Evolutionary conservation across 169 alveolate genomes (phyloP).

Genomic region (Plasmodium yoelii): DNA sequence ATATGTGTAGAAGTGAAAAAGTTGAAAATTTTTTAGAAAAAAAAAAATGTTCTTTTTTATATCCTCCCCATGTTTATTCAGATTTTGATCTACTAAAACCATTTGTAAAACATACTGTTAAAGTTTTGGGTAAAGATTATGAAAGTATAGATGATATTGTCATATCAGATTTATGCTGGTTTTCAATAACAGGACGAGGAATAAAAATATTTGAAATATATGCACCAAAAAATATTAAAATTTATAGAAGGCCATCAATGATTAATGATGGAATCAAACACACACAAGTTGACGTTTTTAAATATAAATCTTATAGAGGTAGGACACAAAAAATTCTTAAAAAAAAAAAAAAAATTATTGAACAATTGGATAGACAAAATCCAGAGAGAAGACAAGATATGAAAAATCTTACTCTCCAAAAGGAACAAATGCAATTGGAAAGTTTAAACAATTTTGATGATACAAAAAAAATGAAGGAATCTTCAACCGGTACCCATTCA

Average conservation of each 20-base stretch:
- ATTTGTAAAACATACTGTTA: constrained; percentile 77
- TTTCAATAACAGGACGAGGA: constrained; percentile 85
- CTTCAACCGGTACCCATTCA: neutral
- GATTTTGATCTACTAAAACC: constrained; percentile 73
- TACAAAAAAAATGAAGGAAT: too few species aligned
- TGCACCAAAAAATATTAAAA: constrained; percentile 86
- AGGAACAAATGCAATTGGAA: constrained; percentile 18
- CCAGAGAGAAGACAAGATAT: constrained; percentile 32
- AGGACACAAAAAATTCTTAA: constrained; percentile 45
- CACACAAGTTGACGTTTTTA: constrained; percentile 67
- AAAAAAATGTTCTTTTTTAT: constrained; percentile 81
- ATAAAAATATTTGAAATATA: constrained; percentile 82
- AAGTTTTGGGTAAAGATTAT: constrained; percentile 17
- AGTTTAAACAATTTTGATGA: constrained; percentile 9
- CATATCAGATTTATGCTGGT: constrained; percentile 89
- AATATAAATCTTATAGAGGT: constrained; percentile 72
- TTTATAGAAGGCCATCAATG: constrained; percentile 84
- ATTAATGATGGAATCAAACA: constrained; percentile 70
- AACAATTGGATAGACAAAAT: constrained; percentile 41
- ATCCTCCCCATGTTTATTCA: constrained; percentile 75
- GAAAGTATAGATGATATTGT: constrained; percentile 86
- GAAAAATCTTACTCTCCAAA: constrained; percentile 47
- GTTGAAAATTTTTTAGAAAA: constrained; percentile 74
- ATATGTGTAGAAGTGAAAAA: constrained; percentile 78
- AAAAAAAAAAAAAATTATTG: constrained; percentile 63